Evolutionary conservation across 495 filamentous ascomycete genomes (phyloP).

Genomic region (Xeromyces bisporus): DNA sequence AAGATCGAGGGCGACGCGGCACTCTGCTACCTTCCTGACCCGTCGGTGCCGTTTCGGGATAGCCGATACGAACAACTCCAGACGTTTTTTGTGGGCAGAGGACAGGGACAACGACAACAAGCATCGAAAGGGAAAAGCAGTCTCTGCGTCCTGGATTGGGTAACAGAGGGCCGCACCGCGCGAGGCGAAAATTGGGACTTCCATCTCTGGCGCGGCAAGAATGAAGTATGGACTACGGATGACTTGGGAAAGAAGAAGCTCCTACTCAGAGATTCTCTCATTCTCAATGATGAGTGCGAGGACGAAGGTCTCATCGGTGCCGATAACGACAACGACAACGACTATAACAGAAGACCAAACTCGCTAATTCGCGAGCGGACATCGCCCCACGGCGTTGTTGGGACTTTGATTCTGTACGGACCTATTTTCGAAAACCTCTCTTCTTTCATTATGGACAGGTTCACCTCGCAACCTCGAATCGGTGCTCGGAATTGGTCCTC

Average conservation of each 20-base stretch:
- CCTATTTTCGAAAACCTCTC: conserved; percentile 48
- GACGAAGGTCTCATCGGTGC: background rate
- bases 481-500: conserved; percentile 66
- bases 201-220: conserved; percentile 55
- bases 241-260: conserved; percentile 35
- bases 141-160: conserved; percentile 83
- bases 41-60: conserved; percentile 69
- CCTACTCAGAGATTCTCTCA: conserved; percentile 63
- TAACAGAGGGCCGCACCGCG: conserved; percentile 69
- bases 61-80: conserved; percentile 74
- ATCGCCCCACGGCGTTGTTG: conserved; percentile 44
- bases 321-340: background rate
- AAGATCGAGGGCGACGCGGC: conserved; percentile 42
- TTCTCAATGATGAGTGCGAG: conserved; percentile 41
- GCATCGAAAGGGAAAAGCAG: too few relatives aligned
- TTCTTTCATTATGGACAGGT: conserved; percentile 58
- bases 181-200: conserved; percentile 86
- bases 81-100: conserved; percentile 45
- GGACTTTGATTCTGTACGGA: conserved; percentile 69
- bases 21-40: conserved; percentile 86
- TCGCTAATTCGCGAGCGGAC: conserved; percentile 26
- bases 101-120: conserved; percentile 16
- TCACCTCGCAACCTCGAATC: conserved; percentile 58
- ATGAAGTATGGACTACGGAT: conserved; percentile 58
- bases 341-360: conserved; percentile 33